Percentiles rank a stretch among this genome's conserved stretches.
phyloP scores from a whole-genome alignment of 2,329 filamentous ascomycete species.

The Fusarium goolgardi region DNA sequence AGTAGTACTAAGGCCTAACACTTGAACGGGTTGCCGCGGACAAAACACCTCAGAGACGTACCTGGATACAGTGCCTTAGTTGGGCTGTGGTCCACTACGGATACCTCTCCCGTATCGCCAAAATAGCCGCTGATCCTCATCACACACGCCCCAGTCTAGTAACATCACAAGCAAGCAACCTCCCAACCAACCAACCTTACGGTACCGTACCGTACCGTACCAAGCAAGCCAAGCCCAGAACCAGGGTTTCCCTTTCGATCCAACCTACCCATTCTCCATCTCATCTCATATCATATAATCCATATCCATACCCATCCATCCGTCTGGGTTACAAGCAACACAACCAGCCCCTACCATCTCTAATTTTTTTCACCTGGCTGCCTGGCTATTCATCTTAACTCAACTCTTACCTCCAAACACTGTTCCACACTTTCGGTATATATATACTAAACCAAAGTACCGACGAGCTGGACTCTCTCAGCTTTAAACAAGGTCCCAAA shows the following conservation, averaged over 20 bases:
- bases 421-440: not conserved
- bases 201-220: not conserved
- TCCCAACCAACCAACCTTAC: constrained; percentile 2
- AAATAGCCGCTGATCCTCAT: constrained; percentile 44
- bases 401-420: constrained; percentile 1
- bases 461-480: constrained; percentile 38
- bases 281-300: constrained; percentile 15
- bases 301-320: constrained; percentile 29
- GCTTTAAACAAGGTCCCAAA: constrained; percentile 24
- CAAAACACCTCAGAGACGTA: not conserved
- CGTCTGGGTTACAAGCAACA: constrained; percentile 11
- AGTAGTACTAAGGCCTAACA: not conserved
- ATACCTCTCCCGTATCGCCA: constrained; percentile 25
- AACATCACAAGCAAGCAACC: constrained; percentile 3
- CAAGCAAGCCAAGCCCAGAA: constrained; percentile 17
- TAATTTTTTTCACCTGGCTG: constrained; percentile 4
- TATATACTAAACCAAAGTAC: constrained; percentile 6
- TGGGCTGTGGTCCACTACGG: constrained; percentile 1
- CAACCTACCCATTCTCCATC: constrained; percentile 5
- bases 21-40: not conserved
- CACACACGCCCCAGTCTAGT: constrained; percentile 7
- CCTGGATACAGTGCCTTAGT: not conserved
- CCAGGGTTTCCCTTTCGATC: constrained; percentile 30
- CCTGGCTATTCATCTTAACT: not conserved
- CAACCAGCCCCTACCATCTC: constrained; percentile 20